phyloP scores from a whole-genome alignment of 176 grass and related monocot genomes.

The Cymbopogon citratus region DNA sequence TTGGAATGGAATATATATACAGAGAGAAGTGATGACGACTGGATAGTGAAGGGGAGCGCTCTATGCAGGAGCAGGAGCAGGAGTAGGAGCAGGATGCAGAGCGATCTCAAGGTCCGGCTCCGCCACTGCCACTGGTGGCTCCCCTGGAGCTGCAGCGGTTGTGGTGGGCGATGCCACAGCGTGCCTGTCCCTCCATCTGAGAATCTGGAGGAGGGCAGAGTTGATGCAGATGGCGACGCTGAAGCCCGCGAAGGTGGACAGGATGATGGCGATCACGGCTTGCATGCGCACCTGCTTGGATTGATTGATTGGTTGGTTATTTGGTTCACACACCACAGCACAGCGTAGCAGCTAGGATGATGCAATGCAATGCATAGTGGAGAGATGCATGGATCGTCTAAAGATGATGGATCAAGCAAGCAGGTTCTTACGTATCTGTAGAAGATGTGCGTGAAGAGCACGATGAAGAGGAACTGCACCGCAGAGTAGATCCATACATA shows the following conservation, averaged over 20 bases:
- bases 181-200: slow-evolving; percentile 28
- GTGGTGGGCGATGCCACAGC: too few species aligned
- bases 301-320: too few species aligned
- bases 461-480: slow-evolving; percentile 39
- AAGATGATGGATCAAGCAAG: background rate
- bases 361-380: too few species aligned
- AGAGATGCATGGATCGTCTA: too few species aligned
- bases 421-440: slow-evolving; percentile 35
- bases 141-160: background rate
- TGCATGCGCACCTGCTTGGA: slow-evolving; percentile 22
- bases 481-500: slow-evolving; percentile 47
- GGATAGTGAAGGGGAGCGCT: background rate
- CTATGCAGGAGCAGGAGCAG: background rate
- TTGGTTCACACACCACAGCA: too few species aligned
- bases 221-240: slow-evolving; percentile 38
- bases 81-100: background rate
- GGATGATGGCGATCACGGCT: slow-evolving; percentile 48
- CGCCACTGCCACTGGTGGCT: background rate
- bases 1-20: background rate
- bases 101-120: slow-evolving; percentile 1
- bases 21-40: too few species aligned
- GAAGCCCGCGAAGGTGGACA: slow-evolving; percentile 51
- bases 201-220: slow-evolving; percentile 25
- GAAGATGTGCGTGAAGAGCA: slow-evolving; percentile 53
- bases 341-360: too few species aligned